phyloP scores from a whole-genome alignment of 2,329 filamentous ascomycete genomes.

The Ceratocystis diversiconidia region DNA sequence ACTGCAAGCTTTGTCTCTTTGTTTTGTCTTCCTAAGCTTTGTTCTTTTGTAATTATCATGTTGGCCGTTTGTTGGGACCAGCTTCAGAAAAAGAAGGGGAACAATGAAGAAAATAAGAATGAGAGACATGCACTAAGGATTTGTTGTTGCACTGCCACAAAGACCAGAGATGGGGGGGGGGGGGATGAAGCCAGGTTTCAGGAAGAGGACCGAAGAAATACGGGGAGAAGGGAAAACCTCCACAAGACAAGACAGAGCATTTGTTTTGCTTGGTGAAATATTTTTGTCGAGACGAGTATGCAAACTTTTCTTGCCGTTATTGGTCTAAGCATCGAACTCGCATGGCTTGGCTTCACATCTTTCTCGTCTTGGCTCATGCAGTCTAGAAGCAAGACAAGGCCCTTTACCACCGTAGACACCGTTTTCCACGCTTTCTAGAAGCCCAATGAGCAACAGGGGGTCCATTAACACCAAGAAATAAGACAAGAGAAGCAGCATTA shows the following conservation, averaged over 20 bases:
- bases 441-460: background rate
- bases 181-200: background rate
- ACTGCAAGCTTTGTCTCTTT: background rate
- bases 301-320: background rate
- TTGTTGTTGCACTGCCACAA: background rate
- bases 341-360: background rate
- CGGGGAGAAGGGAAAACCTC: background rate
- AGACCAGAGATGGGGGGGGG: background rate
- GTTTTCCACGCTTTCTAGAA: conserved; percentile 3
- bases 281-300: background rate
- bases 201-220: background rate
- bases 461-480: background rate
- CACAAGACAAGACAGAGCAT: background rate
- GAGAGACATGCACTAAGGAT: background rate
- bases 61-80: background rate
- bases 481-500: background rate
- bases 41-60: background rate
- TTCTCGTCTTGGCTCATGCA: background rate
- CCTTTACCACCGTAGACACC: background rate
- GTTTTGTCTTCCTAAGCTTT: no score
- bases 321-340: background rate
- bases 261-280: background rate
- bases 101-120: background rate
- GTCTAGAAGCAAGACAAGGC: background rate
- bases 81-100: background rate